A percentile compares a stretch with the other conserved stretches of the same genome.
These are phyloP conservation scores for Clitoria ternatea DNA, from an alignment of 306 rosid species.

Conservation along the genomic window DNA sequence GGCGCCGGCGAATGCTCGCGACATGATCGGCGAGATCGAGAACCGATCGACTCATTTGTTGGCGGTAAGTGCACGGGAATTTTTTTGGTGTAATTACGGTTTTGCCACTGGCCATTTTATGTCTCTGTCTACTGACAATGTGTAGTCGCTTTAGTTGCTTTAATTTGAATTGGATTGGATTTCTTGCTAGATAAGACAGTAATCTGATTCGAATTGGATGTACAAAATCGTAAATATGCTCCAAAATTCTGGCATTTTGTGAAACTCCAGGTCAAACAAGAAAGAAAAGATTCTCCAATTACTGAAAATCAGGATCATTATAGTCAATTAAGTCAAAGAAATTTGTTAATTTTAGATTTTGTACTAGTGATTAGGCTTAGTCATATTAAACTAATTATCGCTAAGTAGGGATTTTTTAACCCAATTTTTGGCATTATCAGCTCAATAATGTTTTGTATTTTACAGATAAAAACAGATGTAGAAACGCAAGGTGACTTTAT, in stretches of 20 bases:
- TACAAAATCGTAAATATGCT: slow-evolving; percentile 32
- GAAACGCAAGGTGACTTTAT: slow-evolving; percentile 97
- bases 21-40: slow-evolving; percentile 99
- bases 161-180: slow-evolving; percentile 36
- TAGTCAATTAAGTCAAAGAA: slow-evolving; percentile 7
- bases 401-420: background rate
- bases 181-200: slow-evolving; percentile 47
- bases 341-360: background rate
- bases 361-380: background rate
- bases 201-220: slow-evolving; percentile 35
- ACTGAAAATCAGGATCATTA: background rate
- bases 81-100: slow-evolving; percentile 28
- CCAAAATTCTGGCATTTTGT: slow-evolving; percentile 19
- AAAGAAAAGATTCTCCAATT: slow-evolving; percentile 16
- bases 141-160: slow-evolving; percentile 37
- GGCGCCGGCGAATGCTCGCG: slow-evolving; percentile 73
- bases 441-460: background rate
- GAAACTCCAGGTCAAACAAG: background rate
- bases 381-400: background rate
- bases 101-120: slow-evolving; percentile 40
- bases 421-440: background rate
- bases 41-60: slow-evolving; percentile 88
- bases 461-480: slow-evolving; percentile 91
- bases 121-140: slow-evolving; percentile 42
- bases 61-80: slow-evolving; percentile 66